Evolutionary conservation across 345 rosid genomes (phyloP).

Genomic region (Gossypium ekmanianum): DNA sequence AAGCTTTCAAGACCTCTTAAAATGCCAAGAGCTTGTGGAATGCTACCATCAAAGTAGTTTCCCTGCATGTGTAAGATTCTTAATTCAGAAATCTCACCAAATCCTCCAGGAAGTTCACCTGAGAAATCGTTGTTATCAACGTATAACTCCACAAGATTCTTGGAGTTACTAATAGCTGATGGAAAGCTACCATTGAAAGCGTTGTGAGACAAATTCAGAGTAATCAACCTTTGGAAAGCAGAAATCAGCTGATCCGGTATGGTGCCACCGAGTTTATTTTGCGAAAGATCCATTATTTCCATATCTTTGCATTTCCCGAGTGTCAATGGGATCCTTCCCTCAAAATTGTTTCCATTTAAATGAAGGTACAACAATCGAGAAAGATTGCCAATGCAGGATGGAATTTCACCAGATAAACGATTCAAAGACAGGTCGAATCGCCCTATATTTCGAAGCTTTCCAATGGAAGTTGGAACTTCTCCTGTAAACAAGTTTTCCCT

Average conservation of each 20-base stretch:
- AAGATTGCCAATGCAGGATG: conserved; percentile 11
- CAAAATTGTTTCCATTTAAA: neutral
- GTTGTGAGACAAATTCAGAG: conserved; percentile 28
- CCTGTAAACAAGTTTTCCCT: neutral
- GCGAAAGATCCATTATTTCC: conserved; percentile 8
- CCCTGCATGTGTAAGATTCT: conserved; percentile 14
- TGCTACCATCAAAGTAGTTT: conserved; percentile 29
- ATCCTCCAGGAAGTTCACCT: conserved; percentile 25
- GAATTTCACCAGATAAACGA: conserved; percentile 18
- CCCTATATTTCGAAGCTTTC: conserved; percentile 2
- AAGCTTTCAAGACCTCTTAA: conserved; percentile 24
- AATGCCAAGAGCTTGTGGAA: conserved; percentile 31
- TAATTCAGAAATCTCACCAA: conserved; percentile 27
- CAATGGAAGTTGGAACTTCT: neutral
- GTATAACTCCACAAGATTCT: conserved; percentile 13
- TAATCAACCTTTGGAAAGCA: conserved; percentile 12
- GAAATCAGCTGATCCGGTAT: conserved; percentile 21
- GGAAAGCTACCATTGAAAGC: conserved; percentile 28
- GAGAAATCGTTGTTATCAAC: conserved; percentile 26
- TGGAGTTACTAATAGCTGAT: conserved; percentile 14
- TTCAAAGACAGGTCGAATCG: neutral
- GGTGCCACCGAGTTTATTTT: conserved; percentile 27
- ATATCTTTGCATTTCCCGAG: neutral
- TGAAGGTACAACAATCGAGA: neutral
- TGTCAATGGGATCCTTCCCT: neutral